phyloP scores from a whole-genome alignment of 805 yeast species.

The Ogataea nitratoaversa region DNA sequence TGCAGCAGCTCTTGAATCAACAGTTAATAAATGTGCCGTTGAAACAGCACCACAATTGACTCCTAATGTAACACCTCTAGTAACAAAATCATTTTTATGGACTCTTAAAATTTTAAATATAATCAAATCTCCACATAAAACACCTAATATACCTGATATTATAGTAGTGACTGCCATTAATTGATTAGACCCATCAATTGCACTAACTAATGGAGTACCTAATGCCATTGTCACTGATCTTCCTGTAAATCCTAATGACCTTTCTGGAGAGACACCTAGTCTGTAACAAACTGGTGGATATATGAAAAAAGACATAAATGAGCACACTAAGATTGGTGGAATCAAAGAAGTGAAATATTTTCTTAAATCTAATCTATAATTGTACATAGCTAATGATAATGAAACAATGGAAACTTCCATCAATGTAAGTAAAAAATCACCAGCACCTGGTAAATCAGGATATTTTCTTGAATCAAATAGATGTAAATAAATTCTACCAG shows the following conservation, averaged over 20 bases:
- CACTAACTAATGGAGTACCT: slow-evolving; percentile 68
- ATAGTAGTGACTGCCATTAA: slow-evolving; percentile 78
- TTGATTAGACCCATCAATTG: slow-evolving; percentile 64
- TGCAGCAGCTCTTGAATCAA: slow-evolving; percentile 78
- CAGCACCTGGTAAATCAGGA: slow-evolving; percentile 68
- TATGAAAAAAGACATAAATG: slow-evolving; percentile 55
- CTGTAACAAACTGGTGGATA: slow-evolving; percentile 68
- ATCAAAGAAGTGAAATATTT: slow-evolving; percentile 54
- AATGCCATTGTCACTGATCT: slow-evolving; percentile 75
- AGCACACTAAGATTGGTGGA: slow-evolving; percentile 54
- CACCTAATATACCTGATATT: slow-evolving; percentile 73
- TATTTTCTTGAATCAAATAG: slow-evolving; percentile 43
- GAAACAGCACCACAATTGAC: slow-evolving; percentile 81
- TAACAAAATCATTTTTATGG: slow-evolving; percentile 60
- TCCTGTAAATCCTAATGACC: slow-evolving; percentile 74
- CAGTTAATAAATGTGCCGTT: slow-evolving; percentile 65
- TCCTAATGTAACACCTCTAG: slow-evolving; percentile 74
- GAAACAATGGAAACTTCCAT: slow-evolving; percentile 79
- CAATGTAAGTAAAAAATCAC: slow-evolving; percentile 64
- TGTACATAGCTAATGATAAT: slow-evolving; percentile 71
- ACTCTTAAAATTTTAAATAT: slow-evolving; percentile 42
- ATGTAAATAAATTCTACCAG: slow-evolving; percentile 62
- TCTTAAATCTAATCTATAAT: slow-evolving; percentile 60
- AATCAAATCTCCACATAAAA: slow-evolving; percentile 56
- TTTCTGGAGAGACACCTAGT: slow-evolving; percentile 55